phyloP scores from a whole-genome alignment of 768 basidiomycete genomes.

The Kwoniella mangroviensis region DNA sequence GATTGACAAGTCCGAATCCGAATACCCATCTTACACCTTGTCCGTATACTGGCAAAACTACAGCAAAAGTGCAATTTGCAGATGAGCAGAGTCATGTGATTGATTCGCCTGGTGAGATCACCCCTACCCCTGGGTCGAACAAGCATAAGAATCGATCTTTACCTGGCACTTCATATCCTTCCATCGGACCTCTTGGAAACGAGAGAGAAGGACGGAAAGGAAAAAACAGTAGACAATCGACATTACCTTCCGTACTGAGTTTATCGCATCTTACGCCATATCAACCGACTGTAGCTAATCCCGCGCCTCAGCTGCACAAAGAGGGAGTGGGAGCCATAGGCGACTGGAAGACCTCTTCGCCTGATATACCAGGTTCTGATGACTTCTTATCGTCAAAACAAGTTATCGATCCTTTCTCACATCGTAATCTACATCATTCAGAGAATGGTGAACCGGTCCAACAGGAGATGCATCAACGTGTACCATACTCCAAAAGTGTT shows the following conservation, averaged over 20 bases:
- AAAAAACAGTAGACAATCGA: constrained; percentile 14
- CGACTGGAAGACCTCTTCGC: too few species aligned
- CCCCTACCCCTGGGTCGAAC: background rate
- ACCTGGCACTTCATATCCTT: background rate
- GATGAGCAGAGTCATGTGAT: constrained; percentile 11
- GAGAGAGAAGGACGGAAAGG: background rate
- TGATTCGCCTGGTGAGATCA: constrained; percentile 16
- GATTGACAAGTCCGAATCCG: background rate
- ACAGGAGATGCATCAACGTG: constrained; percentile 2
- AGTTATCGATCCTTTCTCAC: too few species aligned
- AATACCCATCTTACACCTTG: background rate
- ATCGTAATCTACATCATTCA: background rate
- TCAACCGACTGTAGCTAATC: background rate
- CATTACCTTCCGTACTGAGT: constrained; percentile 31
- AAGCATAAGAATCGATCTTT: background rate
- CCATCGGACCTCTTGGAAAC: too few species aligned
- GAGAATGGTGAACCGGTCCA: background rate
- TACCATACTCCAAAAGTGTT: background rate
- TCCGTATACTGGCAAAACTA: background rate
- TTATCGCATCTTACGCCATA: constrained; percentile 10
- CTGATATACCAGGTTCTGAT: too few species aligned
- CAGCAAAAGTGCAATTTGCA: constrained; percentile 8
- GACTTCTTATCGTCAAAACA: too few species aligned
- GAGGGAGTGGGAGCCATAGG: too few species aligned
- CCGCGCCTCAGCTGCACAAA: background rate